Evolutionary conservation across 208 protist genomes (phyloP).

Genomic region (Phytomonas francai): DNA sequence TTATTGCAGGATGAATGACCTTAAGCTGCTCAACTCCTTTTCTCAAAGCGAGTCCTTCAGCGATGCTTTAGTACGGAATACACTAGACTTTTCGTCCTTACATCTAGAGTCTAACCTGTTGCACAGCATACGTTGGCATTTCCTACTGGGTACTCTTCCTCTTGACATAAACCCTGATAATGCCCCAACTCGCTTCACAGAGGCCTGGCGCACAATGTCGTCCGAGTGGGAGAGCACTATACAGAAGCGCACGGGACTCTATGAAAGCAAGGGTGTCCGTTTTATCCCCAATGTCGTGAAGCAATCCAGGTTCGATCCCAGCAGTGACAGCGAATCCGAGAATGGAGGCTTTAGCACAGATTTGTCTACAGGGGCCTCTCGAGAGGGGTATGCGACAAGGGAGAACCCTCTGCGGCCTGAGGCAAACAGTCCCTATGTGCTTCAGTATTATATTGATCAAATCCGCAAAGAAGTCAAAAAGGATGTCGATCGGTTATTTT

Average conservation of each 20-base stretch:
- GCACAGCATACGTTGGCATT: slow-evolving; percentile 37
- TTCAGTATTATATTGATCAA: slow-evolving; percentile 35
- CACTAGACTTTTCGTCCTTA: slow-evolving; percentile 17
- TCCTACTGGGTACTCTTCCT: slow-evolving; percentile 34
- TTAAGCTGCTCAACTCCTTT: slow-evolving; percentile 17
- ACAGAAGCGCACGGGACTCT: background rate
- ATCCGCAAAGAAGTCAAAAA: slow-evolving; percentile 36
- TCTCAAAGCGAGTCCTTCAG: slow-evolving; percentile 6
- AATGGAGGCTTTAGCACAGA: background rate
- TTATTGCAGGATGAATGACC: slow-evolving; percentile 25
- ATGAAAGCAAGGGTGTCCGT: background rate
- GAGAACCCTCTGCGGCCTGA: slow-evolving; percentile 58
- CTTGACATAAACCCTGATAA: background rate
- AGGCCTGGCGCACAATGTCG: background rate
- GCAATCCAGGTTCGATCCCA: background rate
- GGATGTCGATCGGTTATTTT: slow-evolving; percentile 65
- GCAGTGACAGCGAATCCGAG: slow-evolving; percentile 4
- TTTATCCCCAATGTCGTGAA: background rate
- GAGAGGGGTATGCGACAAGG: slow-evolving; percentile 4
- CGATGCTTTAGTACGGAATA: slow-evolving; percentile 24
- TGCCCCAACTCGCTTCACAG: background rate
- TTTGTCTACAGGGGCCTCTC: background rate
- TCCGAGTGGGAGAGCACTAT: background rate
- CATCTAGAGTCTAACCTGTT: slow-evolving; percentile 11
- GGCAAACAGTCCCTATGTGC: slow-evolving; percentile 45